These are phyloP conservation scores for Amanita molliuscula DNA, from an alignment of 768 basidiomycete genomes.

Conservation along the genomic window DNA sequence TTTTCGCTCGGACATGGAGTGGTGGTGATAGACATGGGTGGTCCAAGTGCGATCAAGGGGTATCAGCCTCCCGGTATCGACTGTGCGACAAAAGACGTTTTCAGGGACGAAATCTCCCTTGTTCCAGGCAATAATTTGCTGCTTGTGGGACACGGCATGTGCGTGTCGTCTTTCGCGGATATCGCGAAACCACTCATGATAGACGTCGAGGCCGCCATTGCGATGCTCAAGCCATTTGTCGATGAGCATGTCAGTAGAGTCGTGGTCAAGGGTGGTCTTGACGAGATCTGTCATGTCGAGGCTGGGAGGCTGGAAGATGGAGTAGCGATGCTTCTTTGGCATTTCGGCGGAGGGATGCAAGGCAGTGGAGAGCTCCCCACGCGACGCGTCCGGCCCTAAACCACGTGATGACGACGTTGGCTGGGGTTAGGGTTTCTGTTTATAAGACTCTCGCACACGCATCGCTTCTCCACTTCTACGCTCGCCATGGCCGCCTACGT, in stretches of 20 bases:
- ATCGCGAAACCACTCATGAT: conserved; percentile 68
- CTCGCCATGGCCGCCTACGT: conserved; percentile 17
- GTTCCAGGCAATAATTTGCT: conserved; percentile 46
- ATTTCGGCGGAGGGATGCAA: conserved; percentile 15
- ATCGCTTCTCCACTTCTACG: neutral
- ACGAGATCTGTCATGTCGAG: conserved; percentile 73
- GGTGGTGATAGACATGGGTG: conserved; percentile 71
- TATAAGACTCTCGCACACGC: conserved; percentile 1
- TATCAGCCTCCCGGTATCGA: conserved; percentile 69
- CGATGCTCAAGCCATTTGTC: conserved; percentile 79
- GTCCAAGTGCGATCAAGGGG: conserved; percentile 78
- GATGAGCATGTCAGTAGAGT: conserved; percentile 68
- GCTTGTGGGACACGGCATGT: conserved; percentile 27
- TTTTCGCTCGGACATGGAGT: conserved; percentile 63
- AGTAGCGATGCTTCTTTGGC: conserved; percentile 44
- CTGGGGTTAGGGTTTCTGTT: neutral
- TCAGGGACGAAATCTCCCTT: conserved; percentile 74
- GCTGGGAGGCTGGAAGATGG: conserved; percentile 52
- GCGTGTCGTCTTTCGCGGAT: conserved; percentile 58
- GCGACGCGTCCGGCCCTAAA: conserved; percentile 24
- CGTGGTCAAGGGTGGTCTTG: conserved; percentile 68
- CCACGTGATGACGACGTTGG: neutral
- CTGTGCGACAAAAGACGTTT: conserved; percentile 70
- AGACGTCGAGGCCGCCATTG: conserved; percentile 48
- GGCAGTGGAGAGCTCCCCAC: conserved; percentile 4